A percentile compares a stretch with the other conserved stretches of the same genome.
Evolutionary conservation across 2,329 filamentous ascomycete species (phyloP).

Genomic region (Microdochium trichocladiopsis): DNA sequence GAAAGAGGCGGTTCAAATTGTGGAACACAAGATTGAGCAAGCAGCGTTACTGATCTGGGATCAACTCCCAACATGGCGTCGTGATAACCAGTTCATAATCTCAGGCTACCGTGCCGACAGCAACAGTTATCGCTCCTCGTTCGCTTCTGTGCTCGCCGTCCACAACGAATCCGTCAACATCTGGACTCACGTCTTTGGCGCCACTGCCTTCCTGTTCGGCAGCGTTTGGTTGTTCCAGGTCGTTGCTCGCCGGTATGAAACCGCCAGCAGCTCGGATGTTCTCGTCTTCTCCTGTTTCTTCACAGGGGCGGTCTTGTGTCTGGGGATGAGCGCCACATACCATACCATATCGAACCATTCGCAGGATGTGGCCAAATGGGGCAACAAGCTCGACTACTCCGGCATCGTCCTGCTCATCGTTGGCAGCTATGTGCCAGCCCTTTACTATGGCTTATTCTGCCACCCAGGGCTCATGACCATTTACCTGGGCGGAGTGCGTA

Average conservation of each 20-base stretch:
- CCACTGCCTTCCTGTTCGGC: constrained; percentile 46
- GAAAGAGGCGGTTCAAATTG: constrained; percentile 15
- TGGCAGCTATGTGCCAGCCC: constrained; percentile 80
- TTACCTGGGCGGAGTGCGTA: constrained; percentile 70
- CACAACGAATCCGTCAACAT: constrained; percentile 60
- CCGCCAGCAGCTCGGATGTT: constrained; percentile 57
- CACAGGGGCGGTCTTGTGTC: constrained; percentile 60
- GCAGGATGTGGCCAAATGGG: constrained; percentile 66
- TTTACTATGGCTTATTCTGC: constrained; percentile 83
- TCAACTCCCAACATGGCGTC: constrained; percentile 51
- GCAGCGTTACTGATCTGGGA: constrained; percentile 47
- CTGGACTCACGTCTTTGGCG: constrained; percentile 59
- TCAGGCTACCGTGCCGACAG: constrained; percentile 45
- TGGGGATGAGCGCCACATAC: constrained; percentile 78
- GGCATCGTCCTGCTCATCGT: constrained; percentile 90
- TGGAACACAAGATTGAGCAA: constrained; percentile 31
- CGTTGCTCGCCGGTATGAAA: constrained; percentile 58
- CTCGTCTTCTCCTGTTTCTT: constrained; percentile 75
- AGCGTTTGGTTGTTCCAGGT: constrained; percentile 46
- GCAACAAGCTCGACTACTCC: constrained; percentile 90
- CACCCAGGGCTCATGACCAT: constrained; percentile 54
- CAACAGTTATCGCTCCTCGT: constrained; percentile 37
- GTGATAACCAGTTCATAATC: constrained; percentile 50
- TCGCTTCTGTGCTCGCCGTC: constrained; percentile 42
- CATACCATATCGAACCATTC: constrained; percentile 86